Evolutionary conservation across 495 filamentous ascomycete species (phyloP), one percentile per base, ranked within the genome.

Genomic region (Haplographium delicatum): DNA sequence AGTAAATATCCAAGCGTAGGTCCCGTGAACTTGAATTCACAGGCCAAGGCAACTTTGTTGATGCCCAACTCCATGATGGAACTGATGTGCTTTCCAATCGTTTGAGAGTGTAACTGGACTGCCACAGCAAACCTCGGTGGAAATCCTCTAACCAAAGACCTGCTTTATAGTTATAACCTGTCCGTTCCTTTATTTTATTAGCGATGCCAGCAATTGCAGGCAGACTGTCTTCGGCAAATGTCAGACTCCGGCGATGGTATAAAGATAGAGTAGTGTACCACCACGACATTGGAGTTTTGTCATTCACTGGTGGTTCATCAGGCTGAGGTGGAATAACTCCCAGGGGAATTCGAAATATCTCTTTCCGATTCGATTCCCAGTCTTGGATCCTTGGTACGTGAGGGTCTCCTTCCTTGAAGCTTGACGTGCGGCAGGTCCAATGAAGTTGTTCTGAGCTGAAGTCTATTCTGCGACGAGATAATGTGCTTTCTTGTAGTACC

Each of bases 11-110:
- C 39, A 26, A 9, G 18, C 39, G 19, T 26, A 43, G 13, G 26
- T 15, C 5, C 19, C 5, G 20, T 6, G 35, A 3, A 0, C 1
- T 5, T 39, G 13, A n/a, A 11, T 19, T 4, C 24, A 18, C 15
- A 13, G 5, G 16, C 6, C 20, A 23, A 6, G 22, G 15, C 8
- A 31, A 13, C 13, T 31, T 31, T 31, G 13, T 31, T 39, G 42
- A 45, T 16, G 46, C 35, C 46, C 46, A 49, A 35, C 34, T 39
- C 46, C 46, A 49, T 8, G 46, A 49, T 7, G 46, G 46, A 13
- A 30, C 42, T 11, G 42, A 24, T 11, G 34, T 15, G 34, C 8
- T 15, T 30, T 40, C 33, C 3, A 31, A 4, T n/a, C 30, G n/a
- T 15, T 25, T 7, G 10, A 2, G 5, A 0, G 11, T 13, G 11